These are phyloP conservation scores for Lepiota venenata DNA, from an alignment of 768 basidiomycete species.

Conservation along the genomic window DNA sequence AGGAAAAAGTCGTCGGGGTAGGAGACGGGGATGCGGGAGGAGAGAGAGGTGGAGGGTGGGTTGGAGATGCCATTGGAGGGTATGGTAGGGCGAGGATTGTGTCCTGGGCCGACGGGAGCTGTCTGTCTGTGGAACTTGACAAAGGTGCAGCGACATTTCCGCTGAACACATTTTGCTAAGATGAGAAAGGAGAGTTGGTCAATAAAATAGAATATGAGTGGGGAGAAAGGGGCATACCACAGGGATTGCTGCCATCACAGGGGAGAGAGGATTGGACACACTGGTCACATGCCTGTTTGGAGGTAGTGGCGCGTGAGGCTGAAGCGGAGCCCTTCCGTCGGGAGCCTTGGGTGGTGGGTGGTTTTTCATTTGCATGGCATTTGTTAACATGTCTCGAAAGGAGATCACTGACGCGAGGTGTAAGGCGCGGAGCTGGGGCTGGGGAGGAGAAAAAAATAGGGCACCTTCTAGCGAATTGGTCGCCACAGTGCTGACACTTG, in stretches of 20 bases:
- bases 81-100: slow-evolving; percentile 36
- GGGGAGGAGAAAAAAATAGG: slow-evolving; percentile 6
- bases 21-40: slow-evolving; percentile 19
- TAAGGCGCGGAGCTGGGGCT: slow-evolving; percentile 1
- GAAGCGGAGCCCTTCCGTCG: slow-evolving; percentile 67
- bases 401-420: slow-evolving; percentile 54
- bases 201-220: background rate
- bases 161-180: slow-evolving; percentile 69
- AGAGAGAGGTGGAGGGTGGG: slow-evolving; percentile 13
- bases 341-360: slow-evolving; percentile 33
- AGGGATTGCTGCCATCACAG: slow-evolving; percentile 79
- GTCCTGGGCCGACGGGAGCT: slow-evolving; percentile 73
- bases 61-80: slow-evolving; percentile 12
- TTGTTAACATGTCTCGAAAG: slow-evolving; percentile 87
- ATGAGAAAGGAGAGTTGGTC: slow-evolving; percentile 2
- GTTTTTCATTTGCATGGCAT: slow-evolving; percentile 79
- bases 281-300: slow-evolving; percentile 84
- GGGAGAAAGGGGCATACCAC: slow-evolving; percentile 43
- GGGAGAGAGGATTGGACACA: slow-evolving; percentile 74
- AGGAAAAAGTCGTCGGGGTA: slow-evolving; percentile 40
- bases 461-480: slow-evolving; percentile 86
- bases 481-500: slow-evolving; percentile 84
- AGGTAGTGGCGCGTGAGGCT: slow-evolving; percentile 69
- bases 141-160: slow-evolving; percentile 73
- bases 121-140: slow-evolving; percentile 84